phyloP scores from a whole-genome alignment of 768 basidiomycete species.

The Astraeus odoratus region DNA sequence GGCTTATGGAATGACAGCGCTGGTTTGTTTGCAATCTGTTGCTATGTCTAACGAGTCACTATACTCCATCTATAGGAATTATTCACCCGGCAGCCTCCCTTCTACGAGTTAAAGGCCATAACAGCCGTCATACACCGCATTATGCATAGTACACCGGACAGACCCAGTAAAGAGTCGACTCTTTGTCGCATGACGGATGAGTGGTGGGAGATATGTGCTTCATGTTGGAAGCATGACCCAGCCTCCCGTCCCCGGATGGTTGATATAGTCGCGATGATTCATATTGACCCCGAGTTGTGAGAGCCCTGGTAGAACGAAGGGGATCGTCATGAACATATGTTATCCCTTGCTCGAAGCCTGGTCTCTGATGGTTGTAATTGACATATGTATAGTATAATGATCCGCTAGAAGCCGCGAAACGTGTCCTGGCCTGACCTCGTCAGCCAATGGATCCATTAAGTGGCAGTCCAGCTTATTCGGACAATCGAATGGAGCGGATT shows the following conservation, averaged over 20 bases:
- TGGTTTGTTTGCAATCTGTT: neutral
- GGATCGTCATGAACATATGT: no score
- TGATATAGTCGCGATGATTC: neutral
- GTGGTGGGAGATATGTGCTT: neutral
- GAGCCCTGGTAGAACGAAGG: no score
- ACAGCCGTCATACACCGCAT: neutral
- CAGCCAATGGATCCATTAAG: no score
- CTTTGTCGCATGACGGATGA: neutral
- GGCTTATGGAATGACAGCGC: neutral
- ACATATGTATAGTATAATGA: no score
- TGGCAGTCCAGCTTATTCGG: no score
- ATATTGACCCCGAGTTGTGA: no score
- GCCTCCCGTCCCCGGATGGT: neutral
- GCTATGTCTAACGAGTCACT: neutral
- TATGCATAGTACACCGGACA: neutral
- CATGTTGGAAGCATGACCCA: neutral
- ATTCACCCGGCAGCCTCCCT: neutral
- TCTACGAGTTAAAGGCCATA: neutral
- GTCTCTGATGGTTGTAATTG: no score
- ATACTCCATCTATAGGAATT: neutral
- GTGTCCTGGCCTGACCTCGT: no score
- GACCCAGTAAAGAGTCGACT: neutral
- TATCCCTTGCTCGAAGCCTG: no score
- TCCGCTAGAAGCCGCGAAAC: no score
- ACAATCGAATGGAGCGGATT: no score